Base-by-base conservation (phyloP, 1,139 yeast genomes). In the Spencermartinsiella ligniputridi region DNA sequence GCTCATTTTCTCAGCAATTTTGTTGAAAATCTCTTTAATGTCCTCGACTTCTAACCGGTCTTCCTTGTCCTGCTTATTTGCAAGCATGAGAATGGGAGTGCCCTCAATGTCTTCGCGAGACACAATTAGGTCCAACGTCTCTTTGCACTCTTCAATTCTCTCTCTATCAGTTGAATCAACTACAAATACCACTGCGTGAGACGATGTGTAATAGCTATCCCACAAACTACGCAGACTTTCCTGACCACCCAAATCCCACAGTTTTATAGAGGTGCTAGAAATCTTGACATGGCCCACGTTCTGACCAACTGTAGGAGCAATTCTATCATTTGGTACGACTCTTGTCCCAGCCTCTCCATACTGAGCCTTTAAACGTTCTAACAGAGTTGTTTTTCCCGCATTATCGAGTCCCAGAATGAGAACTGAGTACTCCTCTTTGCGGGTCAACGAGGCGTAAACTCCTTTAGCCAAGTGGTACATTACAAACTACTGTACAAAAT, bases 231-330 rank as follows among this genome's bases (percentile, higher is more conserved):
- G 72, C 42, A 92, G 69, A 20, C 86, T 74, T 58, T 80, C 82
- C 64, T 92, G 97, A 3, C 98, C 98, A 6, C 97, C 97, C 35
- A 92, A 79, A 64, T 92, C 98, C 97, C 97, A 92, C 55, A 92
- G 78, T 60, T 89, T 87, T 47, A 92, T 69, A 48, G 75, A 71
- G 42, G 76, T 72, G 42, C 76, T 76, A 48, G 75, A 73, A 48
- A 79, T 67, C 32, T 71, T 70, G 47, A 78, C 69, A 51, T 75
- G 64, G 52, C 83, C 75, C 53, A 78, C 75, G 56, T 88, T 85
- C 66, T 92, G 94, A 1, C 90, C 90, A 17, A 83, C 83, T 0
- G 90, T 83, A 1, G 90, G 88, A 24, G 76, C 67, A 21, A 81
- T 80, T 42, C 78, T 67, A 25, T 70, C 73, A 18, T 78, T 69